phyloP scores from a whole-genome alignment of 2,329 filamentous ascomycete species.

The Nothopassalora personata region DNA sequence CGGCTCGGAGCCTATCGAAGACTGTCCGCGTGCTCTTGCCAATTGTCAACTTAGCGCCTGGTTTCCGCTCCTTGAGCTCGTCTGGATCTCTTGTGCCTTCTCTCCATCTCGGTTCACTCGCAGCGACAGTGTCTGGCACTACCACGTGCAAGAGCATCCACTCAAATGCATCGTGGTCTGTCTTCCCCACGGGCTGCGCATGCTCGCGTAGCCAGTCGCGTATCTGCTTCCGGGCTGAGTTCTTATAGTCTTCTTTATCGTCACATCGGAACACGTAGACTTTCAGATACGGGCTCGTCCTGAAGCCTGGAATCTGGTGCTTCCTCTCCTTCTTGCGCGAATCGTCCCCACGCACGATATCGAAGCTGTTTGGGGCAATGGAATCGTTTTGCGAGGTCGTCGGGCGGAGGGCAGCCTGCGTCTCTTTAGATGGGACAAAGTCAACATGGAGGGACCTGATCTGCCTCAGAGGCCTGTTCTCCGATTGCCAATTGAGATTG shows the following conservation, averaged over 20 bases:
- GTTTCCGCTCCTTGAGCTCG: slow-evolving; percentile 58
- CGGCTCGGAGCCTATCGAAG: slow-evolving; percentile 79
- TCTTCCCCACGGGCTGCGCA: slow-evolving; percentile 60
- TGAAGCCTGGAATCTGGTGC: slow-evolving; percentile 91
- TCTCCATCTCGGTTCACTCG: slow-evolving; percentile 66
- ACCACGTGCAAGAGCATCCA: slow-evolving; percentile 94
- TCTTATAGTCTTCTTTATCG: slow-evolving; percentile 91
- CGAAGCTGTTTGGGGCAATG: slow-evolving; percentile 35
- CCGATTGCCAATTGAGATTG: slow-evolving; percentile 96
- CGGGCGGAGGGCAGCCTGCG: slow-evolving; percentile 22
- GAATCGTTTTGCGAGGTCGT: slow-evolving; percentile 16
- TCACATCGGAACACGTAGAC: slow-evolving; percentile 85
- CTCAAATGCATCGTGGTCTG: slow-evolving; percentile 94
- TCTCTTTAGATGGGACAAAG: slow-evolving; percentile 54
- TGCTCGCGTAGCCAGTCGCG: slow-evolving; percentile 87
- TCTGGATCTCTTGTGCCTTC: slow-evolving; percentile 46
- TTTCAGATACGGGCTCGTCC: slow-evolving; percentile 90
- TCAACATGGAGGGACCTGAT: slow-evolving; percentile 91
- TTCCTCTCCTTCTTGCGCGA: slow-evolving; percentile 49
- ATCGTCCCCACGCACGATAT: slow-evolving; percentile 37
- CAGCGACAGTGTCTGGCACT: slow-evolving; percentile 74
- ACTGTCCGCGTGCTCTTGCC: slow-evolving; percentile 73
- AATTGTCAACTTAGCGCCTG: slow-evolving; percentile 64
- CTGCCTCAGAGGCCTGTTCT: slow-evolving; percentile 81
- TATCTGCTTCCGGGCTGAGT: slow-evolving; percentile 67